These are phyloP conservation scores for Scedosporium aurantiacum DNA, from an alignment of 2,329 filamentous ascomycete genomes.

Conservation along the genomic window DNA sequence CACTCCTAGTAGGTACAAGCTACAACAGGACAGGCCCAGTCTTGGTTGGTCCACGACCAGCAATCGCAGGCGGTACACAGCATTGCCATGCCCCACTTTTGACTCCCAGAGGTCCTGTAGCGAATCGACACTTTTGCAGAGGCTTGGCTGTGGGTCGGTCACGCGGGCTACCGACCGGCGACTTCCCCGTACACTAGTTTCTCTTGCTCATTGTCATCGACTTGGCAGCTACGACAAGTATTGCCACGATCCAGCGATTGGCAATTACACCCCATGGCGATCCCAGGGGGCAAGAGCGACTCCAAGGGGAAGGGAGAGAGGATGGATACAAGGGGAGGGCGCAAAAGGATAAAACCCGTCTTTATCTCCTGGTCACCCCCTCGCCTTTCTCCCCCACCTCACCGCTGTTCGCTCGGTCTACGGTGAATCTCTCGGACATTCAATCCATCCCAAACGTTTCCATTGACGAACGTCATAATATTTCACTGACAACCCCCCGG, in stretches of 20 bases:
- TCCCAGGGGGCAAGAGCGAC: neutral
- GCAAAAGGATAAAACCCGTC: constrained; percentile 5
- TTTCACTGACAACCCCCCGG: neutral
- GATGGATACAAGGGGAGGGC: neutral
- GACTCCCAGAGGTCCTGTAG: neutral
- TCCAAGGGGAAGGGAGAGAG: neutral
- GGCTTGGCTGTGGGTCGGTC: constrained; percentile 7
- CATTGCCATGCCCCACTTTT: neutral
- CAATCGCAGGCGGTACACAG: neutral
- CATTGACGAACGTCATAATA: neutral
- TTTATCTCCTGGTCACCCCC: neutral
- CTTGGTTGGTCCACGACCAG: too few relatives aligned
- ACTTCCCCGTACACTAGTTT: too few relatives aligned
- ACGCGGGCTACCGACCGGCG: neutral
- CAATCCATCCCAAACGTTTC: constrained; percentile 2
- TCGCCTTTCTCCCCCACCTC: neutral
- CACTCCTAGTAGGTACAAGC: too few relatives aligned
- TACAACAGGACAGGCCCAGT: too few relatives aligned
- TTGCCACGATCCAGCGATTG: neutral
- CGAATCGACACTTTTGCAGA: neutral
- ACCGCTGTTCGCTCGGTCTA: neutral
- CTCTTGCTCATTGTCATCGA: neutral
- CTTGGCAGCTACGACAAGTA: neutral
- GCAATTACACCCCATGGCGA: neutral
- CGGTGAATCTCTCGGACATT: constrained; percentile 1